Evolutionary conservation across 176 grass and related monocot genomes (phyloP), one percentile per base, ranked within the genome.

Genomic region (Oryza coarctata): DNA sequence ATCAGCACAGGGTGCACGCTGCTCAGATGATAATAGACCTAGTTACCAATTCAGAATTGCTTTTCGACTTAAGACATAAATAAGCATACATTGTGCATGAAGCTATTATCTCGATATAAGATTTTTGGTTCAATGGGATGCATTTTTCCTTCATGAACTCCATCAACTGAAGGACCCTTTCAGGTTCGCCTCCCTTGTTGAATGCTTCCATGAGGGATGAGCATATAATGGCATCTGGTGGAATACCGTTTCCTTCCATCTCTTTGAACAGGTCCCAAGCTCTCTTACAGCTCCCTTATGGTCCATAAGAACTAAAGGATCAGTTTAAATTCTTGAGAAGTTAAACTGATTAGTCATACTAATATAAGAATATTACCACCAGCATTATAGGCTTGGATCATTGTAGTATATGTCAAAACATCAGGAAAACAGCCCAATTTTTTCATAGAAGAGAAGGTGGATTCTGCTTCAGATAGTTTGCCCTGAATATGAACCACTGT

Each of bases 331-430:
- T 52, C 44, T 12, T 57, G 8, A 58, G 52, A 58, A 58, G 7
- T 8, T 58, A 58, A 50, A 84, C 71, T 15, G 22, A 61, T 77
- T 69, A 80, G 2, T 69, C 28, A 84, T 26, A 35, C 52, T 86
- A 80, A 78, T 82, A 80, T 75, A 13, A 77, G 32, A 36, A 84
- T 75, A 83, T 86, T 94, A 98, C 95, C 92, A 78, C 77, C 80
- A 74, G 82, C 72, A 73, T 31, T 83, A 84, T 93, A 94, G 73
- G 90, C 86, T 87, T 94, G 87, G 76, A 98, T 84, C 88, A 98
- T 89, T 71, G 92, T 68, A 61, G 92, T 98, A 79, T 94, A 98
- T 86, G 92, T 98, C 86, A 98, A 84, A 87, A 98, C 90, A 98
- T 98, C 95, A 88, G 86, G 95, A 38, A 65, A 80, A 31, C 92